Base-by-base conservation (phyloP, 1,284 basidiomycete genomes). In the Fomitopsis schrenkii region DNA sequence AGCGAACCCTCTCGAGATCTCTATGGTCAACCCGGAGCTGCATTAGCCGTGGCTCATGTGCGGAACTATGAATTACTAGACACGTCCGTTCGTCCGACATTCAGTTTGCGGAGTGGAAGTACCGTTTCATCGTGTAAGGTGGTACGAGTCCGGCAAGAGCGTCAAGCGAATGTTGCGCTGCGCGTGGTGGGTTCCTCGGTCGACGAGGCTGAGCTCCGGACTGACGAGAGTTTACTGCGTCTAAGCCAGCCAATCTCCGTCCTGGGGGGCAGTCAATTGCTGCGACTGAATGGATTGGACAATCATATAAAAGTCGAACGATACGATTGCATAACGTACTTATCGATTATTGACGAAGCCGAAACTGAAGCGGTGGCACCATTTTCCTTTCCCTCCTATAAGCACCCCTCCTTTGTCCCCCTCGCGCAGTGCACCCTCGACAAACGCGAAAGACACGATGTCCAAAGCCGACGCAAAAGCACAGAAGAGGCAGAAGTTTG, bases 401-500 rank as follows among this genome's bases (percentile, higher is more conserved):
- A 54, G 19, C 22, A 33, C 36, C 15, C 33, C 52, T 35, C 35
- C 10, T 36, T 53, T 53, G 52, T 54, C 35, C 35, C 52, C 14
- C 8, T 4, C 35, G 19, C 19, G n/a, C 35, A 19, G 12, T 12
- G 17, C 52, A 26, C 36, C 5, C n/a, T 54, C 52, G 4, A 26
- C 52, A 7, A 15, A 15, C 19, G 35, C 33, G 7, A 26, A 38
- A 33, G 4, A 36, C 44, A 50, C 44, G 14, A 62, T 59, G 57
- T 58, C 62, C 14, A 69, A 70, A 63, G 64, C 64, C 38, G 68
- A 70, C 60, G 64, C 70, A 9, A 81, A 81, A 70, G 77, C 77
- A 12, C 73, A 74, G 35, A 77, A 80, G 63, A 80, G 84, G 57
- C 72, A 76, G 22, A 80, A 79, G 63, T 88, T 88, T 68, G 80